Conservation (phyloP, 139 green algal genomes). For the Ettlia oleoabundans region DNA sequence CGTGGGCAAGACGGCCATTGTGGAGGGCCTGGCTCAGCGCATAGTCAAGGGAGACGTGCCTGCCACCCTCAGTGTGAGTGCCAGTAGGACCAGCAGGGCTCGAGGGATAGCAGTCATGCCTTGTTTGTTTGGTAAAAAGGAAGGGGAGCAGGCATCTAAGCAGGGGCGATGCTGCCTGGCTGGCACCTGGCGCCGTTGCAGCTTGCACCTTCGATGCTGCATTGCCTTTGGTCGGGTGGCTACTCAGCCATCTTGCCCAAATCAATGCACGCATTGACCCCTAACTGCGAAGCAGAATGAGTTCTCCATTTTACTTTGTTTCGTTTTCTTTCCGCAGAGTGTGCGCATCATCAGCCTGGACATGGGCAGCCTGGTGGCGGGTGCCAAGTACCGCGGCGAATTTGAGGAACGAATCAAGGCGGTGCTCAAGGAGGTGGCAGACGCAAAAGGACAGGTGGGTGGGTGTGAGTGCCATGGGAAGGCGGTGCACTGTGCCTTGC, state of each 20-base stretch:
- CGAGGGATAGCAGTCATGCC: neutral
- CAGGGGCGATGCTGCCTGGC: too few species aligned
- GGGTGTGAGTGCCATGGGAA: too few species aligned
- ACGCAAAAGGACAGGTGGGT: conserved; percentile 61
- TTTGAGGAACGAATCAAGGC: conserved; percentile 96
- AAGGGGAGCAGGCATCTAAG: too few species aligned
- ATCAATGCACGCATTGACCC: too few species aligned
- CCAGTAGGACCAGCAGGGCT: neutral
- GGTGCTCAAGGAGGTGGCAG: conserved; percentile 81
- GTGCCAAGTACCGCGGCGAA: conserved; percentile 91
- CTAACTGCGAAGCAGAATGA: too few species aligned
- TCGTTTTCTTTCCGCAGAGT: conserved; percentile 49
- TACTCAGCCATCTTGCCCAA: too few species aligned
- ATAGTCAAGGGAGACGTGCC: conserved; percentile 89
- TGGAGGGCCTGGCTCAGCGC: conserved; percentile 92
- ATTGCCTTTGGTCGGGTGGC: too few species aligned
- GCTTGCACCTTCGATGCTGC: too few species aligned
- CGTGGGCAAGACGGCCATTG: conserved; percentile 82
- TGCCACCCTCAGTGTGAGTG: conserved; percentile 47
- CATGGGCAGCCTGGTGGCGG: conserved; percentile 91
- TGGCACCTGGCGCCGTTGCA: too few species aligned
- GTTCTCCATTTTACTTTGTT: neutral
- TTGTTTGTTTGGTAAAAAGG: too few species aligned
- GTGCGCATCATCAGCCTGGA: conserved; percentile 86
- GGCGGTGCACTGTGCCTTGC: too few species aligned